A percentile compares a stretch with the other conserved stretches of the same genome.
Evolutionary conservation across 1,139 yeast genomes (phyloP).

Genomic region (Yamadazyma dushanensis): DNA sequence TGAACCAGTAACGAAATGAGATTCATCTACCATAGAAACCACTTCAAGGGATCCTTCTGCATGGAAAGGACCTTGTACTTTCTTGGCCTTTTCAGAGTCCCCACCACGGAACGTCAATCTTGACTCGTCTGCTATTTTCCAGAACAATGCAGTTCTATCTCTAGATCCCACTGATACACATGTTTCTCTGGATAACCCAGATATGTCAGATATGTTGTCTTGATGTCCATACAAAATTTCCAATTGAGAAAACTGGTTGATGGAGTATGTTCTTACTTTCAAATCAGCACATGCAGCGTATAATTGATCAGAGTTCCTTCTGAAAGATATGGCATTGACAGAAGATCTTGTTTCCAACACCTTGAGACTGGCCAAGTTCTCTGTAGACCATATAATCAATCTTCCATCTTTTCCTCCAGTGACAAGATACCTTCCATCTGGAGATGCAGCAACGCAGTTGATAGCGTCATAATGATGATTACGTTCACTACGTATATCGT

Average conservation of each 20-base stretch:
- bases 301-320: constrained; percentile 79
- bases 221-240: constrained; percentile 95
- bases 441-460: constrained; percentile 76
- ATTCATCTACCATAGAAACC: constrained; percentile 88
- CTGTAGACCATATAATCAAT: constrained; percentile 83
- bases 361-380: constrained; percentile 69
- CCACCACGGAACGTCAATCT: constrained; percentile 94
- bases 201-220: constrained; percentile 78
- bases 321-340: constrained; percentile 71
- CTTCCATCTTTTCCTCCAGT: constrained; percentile 89
- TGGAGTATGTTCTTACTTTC: constrained; percentile 81
- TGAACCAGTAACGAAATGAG: constrained; percentile 90
- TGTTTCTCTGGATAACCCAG: constrained; percentile 80
- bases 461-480: constrained; percentile 79
- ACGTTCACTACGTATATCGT: constrained; percentile 36
- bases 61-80: constrained; percentile 40
- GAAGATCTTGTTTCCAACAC: constrained; percentile 77
- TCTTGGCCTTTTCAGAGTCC: constrained; percentile 53
- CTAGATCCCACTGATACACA: constrained; percentile 96
- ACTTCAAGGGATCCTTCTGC: constrained; percentile 91
- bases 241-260: constrained; percentile 83
- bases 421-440: constrained; percentile 84
- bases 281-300: constrained; percentile 93
- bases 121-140: constrained; percentile 96
- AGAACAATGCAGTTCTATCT: constrained; percentile 90